phyloP scores from a whole-genome alignment of 805 yeast species.

The Torulaspora indica region DNA sequence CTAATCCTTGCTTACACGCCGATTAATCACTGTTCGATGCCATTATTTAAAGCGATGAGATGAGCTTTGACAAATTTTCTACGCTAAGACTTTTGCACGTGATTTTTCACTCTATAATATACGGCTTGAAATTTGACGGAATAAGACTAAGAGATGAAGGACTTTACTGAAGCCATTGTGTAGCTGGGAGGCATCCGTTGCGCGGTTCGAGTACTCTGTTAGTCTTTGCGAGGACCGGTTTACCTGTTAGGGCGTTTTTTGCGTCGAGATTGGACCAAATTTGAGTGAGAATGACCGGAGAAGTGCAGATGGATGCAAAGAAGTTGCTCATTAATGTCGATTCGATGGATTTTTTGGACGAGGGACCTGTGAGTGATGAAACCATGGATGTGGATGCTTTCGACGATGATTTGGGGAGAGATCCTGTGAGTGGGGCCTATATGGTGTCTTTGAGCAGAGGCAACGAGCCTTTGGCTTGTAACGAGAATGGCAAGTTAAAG shows the following conservation, averaged over 20 bases:
- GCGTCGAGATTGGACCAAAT: not conserved
- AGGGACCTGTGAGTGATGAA: constrained; percentile 14
- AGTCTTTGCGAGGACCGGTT: not conserved
- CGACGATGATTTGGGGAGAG: constrained; percentile 22
- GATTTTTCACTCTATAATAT: no score
- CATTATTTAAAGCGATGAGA: constrained; percentile 13
- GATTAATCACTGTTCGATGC: not conserved
- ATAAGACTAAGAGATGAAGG: no score
- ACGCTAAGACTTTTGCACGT: not conserved
- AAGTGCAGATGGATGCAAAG: constrained; percentile 4
- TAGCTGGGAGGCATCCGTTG: not conserved
- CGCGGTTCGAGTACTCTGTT: not conserved
- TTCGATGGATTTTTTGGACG: constrained; percentile 24
- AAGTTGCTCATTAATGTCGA: constrained; percentile 30
- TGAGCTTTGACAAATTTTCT: constrained; percentile 14
- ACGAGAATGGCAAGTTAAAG: constrained; percentile 30
- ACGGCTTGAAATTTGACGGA: no score
- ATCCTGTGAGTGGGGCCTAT: constrained; percentile 24
- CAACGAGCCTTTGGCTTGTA: constrained; percentile 15
- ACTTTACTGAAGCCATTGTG: not conserved
- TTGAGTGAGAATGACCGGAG: constrained; percentile 9
- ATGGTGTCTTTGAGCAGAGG: constrained; percentile 18
- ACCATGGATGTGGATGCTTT: not conserved
- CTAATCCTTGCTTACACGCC: not conserved
- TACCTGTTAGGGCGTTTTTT: not conserved